Conservation (phyloP, 768 basidiomycete species). For the Amanita pseudoporphyria region DNA sequence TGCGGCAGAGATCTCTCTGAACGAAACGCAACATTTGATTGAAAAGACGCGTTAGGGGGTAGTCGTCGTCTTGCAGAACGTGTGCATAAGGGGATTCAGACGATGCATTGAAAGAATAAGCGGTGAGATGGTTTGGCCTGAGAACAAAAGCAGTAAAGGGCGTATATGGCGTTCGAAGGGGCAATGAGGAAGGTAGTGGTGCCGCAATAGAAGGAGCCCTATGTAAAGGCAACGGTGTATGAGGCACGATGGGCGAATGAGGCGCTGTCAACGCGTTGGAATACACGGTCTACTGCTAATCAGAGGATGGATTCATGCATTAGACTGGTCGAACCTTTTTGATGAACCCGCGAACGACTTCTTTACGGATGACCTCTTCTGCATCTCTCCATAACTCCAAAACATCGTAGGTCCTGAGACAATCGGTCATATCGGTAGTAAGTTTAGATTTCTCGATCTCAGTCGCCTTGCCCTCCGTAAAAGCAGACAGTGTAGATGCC, state of each 20-base stretch:
- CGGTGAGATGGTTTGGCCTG: conserved; percentile 41
- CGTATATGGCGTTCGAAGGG: conserved; percentile 39
- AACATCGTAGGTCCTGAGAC: conserved; percentile 69
- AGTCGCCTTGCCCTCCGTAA: conserved; percentile 39
- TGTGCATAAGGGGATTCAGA: conserved; percentile 30
- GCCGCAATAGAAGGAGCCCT: conserved; percentile 18
- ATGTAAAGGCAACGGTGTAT: conserved; percentile 54
- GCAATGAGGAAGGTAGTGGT: conserved; percentile 18
- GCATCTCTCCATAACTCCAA: conserved; percentile 81
- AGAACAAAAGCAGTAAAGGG: conserved; percentile 44
- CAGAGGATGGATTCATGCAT: not conserved
- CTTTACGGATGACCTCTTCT: conserved; percentile 71
- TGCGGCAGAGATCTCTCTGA: conserved; percentile 58
- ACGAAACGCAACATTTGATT: conserved; percentile 77
- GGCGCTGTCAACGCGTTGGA: conserved; percentile 57
- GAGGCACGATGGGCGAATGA: conserved; percentile 67
- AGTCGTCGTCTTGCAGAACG: conserved; percentile 56
- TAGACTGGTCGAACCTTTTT: conserved; percentile 44
- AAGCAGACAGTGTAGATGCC: conserved; percentile 41
- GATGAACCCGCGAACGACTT: conserved; percentile 67
- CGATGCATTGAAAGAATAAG: conserved; percentile 11
- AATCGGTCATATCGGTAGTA: conserved; percentile 63
- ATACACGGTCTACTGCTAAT: conserved; percentile 53
- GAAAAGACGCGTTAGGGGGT: conserved; percentile 68
- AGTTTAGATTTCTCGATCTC: conserved; percentile 60